Conservation (phyloP, 495 filamentous ascomycete species). For the Xylaria flabelliformis region DNA sequence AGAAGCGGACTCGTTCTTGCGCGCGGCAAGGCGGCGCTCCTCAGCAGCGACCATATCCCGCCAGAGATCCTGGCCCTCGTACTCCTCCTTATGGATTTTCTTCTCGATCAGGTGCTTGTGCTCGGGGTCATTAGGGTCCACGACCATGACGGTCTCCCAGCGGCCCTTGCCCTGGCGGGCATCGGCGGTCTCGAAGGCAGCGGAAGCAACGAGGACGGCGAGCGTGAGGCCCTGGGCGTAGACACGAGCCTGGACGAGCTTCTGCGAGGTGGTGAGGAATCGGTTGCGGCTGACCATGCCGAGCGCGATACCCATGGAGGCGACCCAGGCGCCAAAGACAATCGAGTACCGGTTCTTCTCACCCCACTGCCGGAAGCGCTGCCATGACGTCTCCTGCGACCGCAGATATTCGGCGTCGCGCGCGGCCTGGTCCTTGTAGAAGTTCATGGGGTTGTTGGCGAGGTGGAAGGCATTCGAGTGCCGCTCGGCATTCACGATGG, state of each 20-base stretch:
- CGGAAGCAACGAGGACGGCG: constrained; percentile 83
- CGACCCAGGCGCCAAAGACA: constrained; percentile 82
- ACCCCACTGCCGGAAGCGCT: constrained; percentile 63
- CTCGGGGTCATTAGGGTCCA: constrained; percentile 72
- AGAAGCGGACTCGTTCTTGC: constrained; percentile 54
- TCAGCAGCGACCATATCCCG: constrained; percentile 84
- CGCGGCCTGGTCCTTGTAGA: constrained; percentile 68
- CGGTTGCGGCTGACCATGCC: constrained; percentile 78
- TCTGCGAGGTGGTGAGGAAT: constrained; percentile 79
- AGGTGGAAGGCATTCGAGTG: constrained; percentile 75
- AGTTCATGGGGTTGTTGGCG: constrained; percentile 66
- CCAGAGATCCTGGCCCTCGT: constrained; percentile 86
- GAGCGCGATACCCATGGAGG: constrained; percentile 78
- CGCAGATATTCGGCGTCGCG: constrained; percentile 50
- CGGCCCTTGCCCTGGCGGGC: constrained; percentile 75
- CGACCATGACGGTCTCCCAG: constrained; percentile 74
- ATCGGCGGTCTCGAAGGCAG: constrained; percentile 89
- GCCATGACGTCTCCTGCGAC: constrained; percentile 51
- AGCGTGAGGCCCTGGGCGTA: constrained; percentile 97
- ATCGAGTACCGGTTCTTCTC: constrained; percentile 88
- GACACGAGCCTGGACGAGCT: constrained; percentile 95
- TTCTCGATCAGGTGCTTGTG: constrained; percentile 77
- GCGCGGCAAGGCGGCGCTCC: constrained; percentile 68
- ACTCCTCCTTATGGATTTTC: constrained; percentile 72
- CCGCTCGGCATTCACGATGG: constrained; percentile 86